A percentile compares a stretch with the other conserved stretches of the same genome.
Evolutionary conservation across 768 basidiomycete species (phyloP).

Genomic region (Gloeopeniophorella convolvens): DNA sequence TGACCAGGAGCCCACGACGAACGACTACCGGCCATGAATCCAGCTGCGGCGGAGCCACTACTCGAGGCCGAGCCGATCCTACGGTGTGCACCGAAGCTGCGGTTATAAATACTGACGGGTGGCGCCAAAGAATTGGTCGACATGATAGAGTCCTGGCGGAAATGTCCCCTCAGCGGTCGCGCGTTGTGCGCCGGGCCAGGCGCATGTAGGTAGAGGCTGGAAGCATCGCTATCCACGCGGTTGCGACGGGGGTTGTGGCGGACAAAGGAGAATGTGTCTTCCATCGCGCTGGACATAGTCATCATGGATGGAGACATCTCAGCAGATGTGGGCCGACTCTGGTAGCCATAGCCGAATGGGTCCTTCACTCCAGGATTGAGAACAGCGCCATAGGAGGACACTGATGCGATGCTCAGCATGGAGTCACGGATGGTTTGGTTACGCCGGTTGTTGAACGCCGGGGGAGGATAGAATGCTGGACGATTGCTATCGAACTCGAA

Average conservation of each 20-base stretch:
- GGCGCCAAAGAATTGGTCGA: constrained; percentile 55
- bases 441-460: constrained; percentile 31
- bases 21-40: constrained; percentile 44
- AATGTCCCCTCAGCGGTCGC: constrained; percentile 40
- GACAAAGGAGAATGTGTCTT: constrained; percentile 70
- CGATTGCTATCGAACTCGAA: constrained; percentile 66
- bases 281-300: constrained; percentile 37
- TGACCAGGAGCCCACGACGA: constrained; percentile 53
- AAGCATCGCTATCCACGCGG: constrained; percentile 69
- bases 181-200: constrained; percentile 24
- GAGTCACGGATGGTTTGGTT: constrained; percentile 50
- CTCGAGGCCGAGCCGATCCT: constrained; percentile 56
- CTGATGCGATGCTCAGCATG: constrained; percentile 65
- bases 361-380: constrained; percentile 56
- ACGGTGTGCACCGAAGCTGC: constrained; percentile 44
- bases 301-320: constrained; percentile 49
- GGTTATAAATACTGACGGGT: constrained; percentile 68
- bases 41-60: constrained; percentile 46
- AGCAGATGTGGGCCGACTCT: constrained; percentile 53
- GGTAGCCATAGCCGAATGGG: constrained; percentile 63
- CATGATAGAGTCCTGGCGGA: constrained; percentile 47
- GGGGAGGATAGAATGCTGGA: constrained; percentile 60
- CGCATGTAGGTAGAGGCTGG: constrained; percentile 68
- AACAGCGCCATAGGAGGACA: constrained; percentile 72
- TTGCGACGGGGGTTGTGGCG: constrained; percentile 33